Evolutionary conservation across 768 basidiomycete genomes (phyloP), one percentile per base, ranked within the genome.

Genomic region (Hebeloma cylindrosporum): DNA sequence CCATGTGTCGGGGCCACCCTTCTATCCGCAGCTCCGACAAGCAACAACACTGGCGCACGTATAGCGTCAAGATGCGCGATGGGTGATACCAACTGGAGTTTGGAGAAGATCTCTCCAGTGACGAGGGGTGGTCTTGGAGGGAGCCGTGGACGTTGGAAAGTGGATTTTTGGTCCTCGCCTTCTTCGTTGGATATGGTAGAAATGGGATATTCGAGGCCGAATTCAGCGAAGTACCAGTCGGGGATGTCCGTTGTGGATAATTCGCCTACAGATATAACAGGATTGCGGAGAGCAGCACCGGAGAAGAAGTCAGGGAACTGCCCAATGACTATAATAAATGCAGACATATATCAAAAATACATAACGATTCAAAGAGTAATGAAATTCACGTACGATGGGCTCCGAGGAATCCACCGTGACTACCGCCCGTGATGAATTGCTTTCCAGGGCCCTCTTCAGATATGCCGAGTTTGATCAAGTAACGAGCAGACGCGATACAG

Each of bases 381-480:
- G 16, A 67, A n/a, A n/a, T n/a, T n/a, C n/a, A n/a, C 80, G 51
- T 54, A 83, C 81, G 63, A 53, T 84, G 82, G 0, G 71, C 75
- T 1, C 73, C 50, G 10, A 85, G 65, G 58, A 83, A 87, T 2
- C 85, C 85, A 0, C 85, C 85, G 47, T 89, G 87, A 34, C 79
- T 83, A 29, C 85, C 86, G 4, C 86, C 85, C 39, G 66, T 66
- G 1, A 85, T 57, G 22, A 84, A 69, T 39, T 79, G 74, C 48
- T 74, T 77, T 5, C 77, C 79, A 11, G 63, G 62, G 1, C 73
- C 77, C 10, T 69, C 58, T 31, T 68, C 63, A 0, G 81, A 73
- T 1, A 85, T 60, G 1, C 77, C 77, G 3, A 74, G 60, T 10
- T 63, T 54, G 23, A 81, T 63, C 31, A 87, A 72, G 48, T 80